Base-by-base conservation (phyloP, 306 rosid species). In the Quercus aquifolioides region DNA sequence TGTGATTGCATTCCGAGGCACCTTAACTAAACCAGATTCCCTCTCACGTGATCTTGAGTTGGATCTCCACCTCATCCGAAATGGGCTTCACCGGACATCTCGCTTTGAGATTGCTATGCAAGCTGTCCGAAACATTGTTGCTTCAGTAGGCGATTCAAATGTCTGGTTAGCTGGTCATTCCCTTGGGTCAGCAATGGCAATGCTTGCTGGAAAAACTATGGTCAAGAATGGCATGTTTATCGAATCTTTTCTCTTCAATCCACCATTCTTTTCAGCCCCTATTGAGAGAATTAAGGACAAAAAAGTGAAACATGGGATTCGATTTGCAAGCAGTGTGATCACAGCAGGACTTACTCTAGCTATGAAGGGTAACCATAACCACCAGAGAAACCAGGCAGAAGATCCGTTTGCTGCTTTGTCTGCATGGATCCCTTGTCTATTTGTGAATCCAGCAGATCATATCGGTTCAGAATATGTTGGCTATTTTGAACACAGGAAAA, bases 121-220 rank as follows among this genome's bases (percentile, higher is more conserved):
- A 85, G 92, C 94, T 73, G 91, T 89, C 6, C 83, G 90, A 35
- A 87, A 90, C 76, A 88, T 86, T 91, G 96, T 86, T 77, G 94
- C 96, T 31, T 28, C 91, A 19, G 87, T 55, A 6, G 96, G 94
- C 26, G 93, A 75, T 83, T 90, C 97, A 35, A 82, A 84, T 71
- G 76, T 93, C 76, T 95, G 99, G 99, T 80, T 95, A 76, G 89
- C 97, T 0, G 99, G 99, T 14, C 99, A 95, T 76, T 95, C 99
- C 17, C 78, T 95, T 4, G 99, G 99, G 77, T 93, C 99, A 51
- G 94, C 90, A 77, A 83, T 95, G 87, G 96, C 94, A 77, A 77
- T 95, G 97, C 97, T 93, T 62, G 69, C 87, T 23, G 99, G 98
- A 46, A 95, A 90, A 89, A 87, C 89, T 55, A 83, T 95, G 99